Conservation (phyloP, 2,329 filamentous ascomycete genomes). For the Colletotrichum lentis region DNA sequence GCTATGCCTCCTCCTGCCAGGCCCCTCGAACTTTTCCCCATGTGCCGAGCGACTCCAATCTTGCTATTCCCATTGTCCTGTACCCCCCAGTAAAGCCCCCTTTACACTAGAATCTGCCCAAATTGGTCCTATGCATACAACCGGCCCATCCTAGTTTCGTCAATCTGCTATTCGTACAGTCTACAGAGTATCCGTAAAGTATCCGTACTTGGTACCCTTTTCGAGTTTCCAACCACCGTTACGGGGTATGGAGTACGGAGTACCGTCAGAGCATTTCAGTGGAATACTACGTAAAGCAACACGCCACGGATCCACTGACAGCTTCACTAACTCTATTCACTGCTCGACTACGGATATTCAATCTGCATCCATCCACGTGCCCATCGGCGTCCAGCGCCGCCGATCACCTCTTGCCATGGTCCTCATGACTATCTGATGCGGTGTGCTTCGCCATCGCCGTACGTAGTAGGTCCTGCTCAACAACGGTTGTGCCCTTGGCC, state of each 20-base stretch:
- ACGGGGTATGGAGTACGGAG: no score
- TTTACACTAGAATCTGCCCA: no score
- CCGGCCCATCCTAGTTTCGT: slow-evolving; percentile 11
- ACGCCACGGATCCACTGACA: no score
- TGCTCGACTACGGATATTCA: background rate
- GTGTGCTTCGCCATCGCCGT: slow-evolving; percentile 24
- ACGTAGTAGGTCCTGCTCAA: no score
- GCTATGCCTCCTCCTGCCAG: no score
- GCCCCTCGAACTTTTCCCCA: slow-evolving; percentile 12
- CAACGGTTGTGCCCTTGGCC: no score
- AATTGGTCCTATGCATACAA: no score
- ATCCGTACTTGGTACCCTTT: slow-evolving; percentile 6
- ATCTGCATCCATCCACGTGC: background rate
- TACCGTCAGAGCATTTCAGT: no score
- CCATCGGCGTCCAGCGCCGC: slow-evolving; percentile 4
- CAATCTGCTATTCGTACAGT: no score
- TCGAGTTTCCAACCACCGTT: background rate
- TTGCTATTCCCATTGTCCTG: slow-evolving; percentile 18
- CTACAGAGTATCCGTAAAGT: no score
- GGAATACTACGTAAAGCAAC: no score
- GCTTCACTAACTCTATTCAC: slow-evolving; percentile 1
- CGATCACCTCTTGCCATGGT: background rate
- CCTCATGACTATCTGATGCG: slow-evolving; percentile 17
- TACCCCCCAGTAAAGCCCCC: slow-evolving; percentile 5
- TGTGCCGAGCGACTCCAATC: slow-evolving; percentile 33